These are phyloP conservation scores for Pochonia chlamydosporia DNA, from an alignment of 2,329 filamentous ascomycete species.

Conservation along the genomic window DNA sequence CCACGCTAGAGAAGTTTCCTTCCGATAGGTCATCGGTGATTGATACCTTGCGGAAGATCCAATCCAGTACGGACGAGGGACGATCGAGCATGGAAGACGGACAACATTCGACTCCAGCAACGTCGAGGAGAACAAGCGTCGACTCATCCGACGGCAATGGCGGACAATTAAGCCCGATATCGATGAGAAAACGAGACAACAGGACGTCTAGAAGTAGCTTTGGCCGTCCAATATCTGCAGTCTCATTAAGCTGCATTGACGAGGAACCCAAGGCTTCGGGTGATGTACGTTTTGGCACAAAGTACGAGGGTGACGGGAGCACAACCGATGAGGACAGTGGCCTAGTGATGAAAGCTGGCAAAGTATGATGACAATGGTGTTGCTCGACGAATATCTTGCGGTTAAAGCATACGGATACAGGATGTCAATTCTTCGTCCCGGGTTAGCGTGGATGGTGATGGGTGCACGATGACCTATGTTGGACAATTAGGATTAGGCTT, in stretches of 20 bases:
- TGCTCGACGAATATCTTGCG: not conserved
- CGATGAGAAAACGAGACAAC: constrained; percentile 24
- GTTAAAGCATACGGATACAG: no score
- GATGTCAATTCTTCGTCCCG: no score
- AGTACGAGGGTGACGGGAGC: not conserved
- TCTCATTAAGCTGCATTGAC: constrained; percentile 40
- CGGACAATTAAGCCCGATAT: constrained; percentile 27
- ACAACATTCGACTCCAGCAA: constrained; percentile 29
- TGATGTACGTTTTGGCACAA: not conserved
- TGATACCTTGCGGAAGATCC: constrained; percentile 38
- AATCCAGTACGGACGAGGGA: constrained; percentile 37
- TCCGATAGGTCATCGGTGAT: constrained; percentile 38
- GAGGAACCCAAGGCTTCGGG: constrained; percentile 32
- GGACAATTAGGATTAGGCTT: not conserved
- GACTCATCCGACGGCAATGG: constrained; percentile 32
- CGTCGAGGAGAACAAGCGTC: constrained; percentile 26
- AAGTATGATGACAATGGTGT: not conserved
- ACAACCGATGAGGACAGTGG: constrained; percentile 35
- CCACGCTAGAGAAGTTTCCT: constrained; percentile 43
- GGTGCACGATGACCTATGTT: no score
- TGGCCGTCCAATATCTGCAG: constrained; percentile 29
- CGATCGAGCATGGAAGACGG: constrained; percentile 28
- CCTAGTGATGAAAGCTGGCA: constrained; percentile 23
- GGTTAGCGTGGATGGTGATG: no score
- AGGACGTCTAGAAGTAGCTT: constrained; percentile 27